These are phyloP conservation scores for Colletotrichum gigasporum DNA, from an alignment of 2,329 filamentous ascomycete species.

Conservation along the genomic window DNA sequence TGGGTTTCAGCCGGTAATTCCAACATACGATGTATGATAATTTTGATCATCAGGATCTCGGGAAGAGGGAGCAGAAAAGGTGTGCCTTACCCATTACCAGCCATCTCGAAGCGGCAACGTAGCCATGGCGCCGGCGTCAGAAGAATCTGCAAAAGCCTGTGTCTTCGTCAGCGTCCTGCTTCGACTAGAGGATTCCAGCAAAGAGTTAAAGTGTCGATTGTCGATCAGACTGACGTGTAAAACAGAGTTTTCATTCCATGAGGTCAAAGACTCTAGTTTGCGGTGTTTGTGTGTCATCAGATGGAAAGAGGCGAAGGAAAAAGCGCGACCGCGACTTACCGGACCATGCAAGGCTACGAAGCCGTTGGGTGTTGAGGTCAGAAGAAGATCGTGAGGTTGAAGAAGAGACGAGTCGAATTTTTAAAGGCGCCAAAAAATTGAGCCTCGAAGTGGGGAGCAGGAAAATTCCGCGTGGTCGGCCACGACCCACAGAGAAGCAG, in stretches of 20 bases:
- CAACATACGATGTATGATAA: constrained; percentile 78
- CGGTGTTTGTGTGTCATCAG: constrained; percentile 88
- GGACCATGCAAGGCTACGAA: constrained; percentile 31
- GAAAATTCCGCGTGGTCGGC: constrained; percentile 31
- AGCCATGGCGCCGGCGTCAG: constrained; percentile 11
- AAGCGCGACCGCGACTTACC: constrained; percentile 34
- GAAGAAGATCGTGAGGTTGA: constrained; percentile 25
- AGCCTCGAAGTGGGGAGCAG: constrained; percentile 30
- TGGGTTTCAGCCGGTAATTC: constrained; percentile 93
- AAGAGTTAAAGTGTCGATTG: constrained; percentile 26
- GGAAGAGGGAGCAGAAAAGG: neutral
- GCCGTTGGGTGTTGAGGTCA: too few relatives aligned
- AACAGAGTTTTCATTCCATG: constrained; percentile 82
- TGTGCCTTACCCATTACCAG: constrained; percentile 12
- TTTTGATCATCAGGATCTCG: constrained; percentile 67
- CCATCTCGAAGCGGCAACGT: constrained; percentile 1
- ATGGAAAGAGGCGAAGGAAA: constrained; percentile 43
- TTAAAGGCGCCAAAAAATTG: constrained; percentile 33
- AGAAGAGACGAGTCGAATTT: constrained; percentile 34
- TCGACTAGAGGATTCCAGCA: neutral
- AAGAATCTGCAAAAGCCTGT: constrained; percentile 13
- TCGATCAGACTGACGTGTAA: constrained; percentile 93
- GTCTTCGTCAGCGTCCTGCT: constrained; percentile 11
- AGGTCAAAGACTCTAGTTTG: constrained; percentile 99
- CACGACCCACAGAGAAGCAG: constrained; percentile 33